phyloP scores from a whole-genome alignment of 163 green algal genomes.

The Chlamydomonas reinhardtii region DNA sequence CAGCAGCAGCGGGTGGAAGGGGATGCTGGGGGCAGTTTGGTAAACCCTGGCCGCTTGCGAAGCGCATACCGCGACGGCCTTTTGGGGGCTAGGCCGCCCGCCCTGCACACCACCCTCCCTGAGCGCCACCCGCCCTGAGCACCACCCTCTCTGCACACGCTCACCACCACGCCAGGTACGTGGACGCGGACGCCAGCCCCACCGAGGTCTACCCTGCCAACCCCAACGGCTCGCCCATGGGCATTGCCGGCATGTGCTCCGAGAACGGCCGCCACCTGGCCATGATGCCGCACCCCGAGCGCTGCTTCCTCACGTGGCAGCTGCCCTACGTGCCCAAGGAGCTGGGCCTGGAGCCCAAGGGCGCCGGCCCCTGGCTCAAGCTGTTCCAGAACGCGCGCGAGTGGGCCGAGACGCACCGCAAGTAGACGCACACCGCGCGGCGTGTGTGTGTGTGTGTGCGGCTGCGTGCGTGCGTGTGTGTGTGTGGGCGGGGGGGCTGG shows the following conservation, averaged over 20 bases:
- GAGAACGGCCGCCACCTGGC: constrained; percentile 96
- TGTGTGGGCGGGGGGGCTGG: too few species aligned
- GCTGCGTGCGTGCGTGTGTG: neutral
- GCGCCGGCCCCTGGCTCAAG: constrained; percentile 93
- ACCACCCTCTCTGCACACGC: too few species aligned
- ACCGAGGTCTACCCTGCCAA: constrained; percentile 97
- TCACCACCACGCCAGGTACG: too few species aligned
- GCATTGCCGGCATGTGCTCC: constrained; percentile 95
- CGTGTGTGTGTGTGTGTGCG: too few species aligned
- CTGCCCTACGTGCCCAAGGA: constrained; percentile 78
- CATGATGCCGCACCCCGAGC: constrained; percentile 99
- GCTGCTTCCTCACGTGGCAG: constrained; percentile 98
- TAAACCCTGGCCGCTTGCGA: too few species aligned
- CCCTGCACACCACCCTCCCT: too few species aligned
- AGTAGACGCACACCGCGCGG: neutral
- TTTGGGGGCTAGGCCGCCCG: too few species aligned
- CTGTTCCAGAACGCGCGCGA: constrained; percentile 97
- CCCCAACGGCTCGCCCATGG: constrained; percentile 95
- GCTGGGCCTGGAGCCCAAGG: constrained; percentile 76
- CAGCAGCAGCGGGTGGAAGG: too few species aligned
- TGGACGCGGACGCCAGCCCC: constrained; percentile 73
- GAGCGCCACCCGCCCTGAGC: too few species aligned
- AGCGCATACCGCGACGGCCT: too few species aligned
- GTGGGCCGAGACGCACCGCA: constrained; percentile 71
- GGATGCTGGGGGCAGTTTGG: too few species aligned